Percentiles rank a stretch among this genome's conserved stretches.
These are phyloP conservation scores for Antarctomyces pellizariae DNA, from an alignment of 495 filamentous ascomycete species.

Conservation along the genomic window DNA sequence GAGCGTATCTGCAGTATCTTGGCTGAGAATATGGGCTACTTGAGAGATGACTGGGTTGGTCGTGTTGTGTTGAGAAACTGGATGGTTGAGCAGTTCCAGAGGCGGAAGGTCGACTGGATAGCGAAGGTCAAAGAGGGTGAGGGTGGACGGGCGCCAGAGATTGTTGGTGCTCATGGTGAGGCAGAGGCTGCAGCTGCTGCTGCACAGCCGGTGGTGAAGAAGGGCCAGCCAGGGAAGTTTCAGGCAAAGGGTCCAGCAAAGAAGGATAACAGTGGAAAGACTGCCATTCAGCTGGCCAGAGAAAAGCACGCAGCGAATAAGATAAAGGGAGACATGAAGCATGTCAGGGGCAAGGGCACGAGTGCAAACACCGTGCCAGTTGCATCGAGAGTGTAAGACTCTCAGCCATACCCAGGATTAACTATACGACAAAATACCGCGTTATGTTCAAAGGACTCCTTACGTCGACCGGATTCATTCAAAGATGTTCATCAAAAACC, in stretches of 20 bases:
- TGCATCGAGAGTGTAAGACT: too few relatives aligned
- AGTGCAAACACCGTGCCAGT: too few relatives aligned
- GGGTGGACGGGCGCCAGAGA: too few relatives aligned
- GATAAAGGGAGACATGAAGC: constrained; percentile 1
- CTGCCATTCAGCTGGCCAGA: constrained; percentile 9
- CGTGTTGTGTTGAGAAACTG: constrained; percentile 78
- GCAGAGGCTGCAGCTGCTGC: background rate
- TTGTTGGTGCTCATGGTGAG: too few relatives aligned
- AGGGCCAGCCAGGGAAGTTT: background rate
- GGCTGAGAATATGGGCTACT: constrained; percentile 26
- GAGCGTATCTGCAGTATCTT: constrained; percentile 24
- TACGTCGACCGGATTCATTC: too few relatives aligned
- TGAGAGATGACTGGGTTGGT: constrained; percentile 55
- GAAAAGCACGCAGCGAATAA: constrained; percentile 10
- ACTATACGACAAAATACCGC: too few relatives aligned
- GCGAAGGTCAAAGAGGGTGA: constrained; percentile 7
- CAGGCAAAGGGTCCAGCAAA: constrained; percentile 1
- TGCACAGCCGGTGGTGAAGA: background rate
- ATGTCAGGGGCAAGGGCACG: too few relatives aligned
- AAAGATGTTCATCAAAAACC: too few relatives aligned
- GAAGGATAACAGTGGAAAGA: background rate
- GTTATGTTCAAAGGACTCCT: too few relatives aligned
- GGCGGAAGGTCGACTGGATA: constrained; percentile 10
- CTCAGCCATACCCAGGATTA: too few relatives aligned
- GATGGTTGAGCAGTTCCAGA: constrained; percentile 68